Conservation (phyloP, 495 filamentous ascomycete genomes). For the Penicillium maclennaniae region DNA sequence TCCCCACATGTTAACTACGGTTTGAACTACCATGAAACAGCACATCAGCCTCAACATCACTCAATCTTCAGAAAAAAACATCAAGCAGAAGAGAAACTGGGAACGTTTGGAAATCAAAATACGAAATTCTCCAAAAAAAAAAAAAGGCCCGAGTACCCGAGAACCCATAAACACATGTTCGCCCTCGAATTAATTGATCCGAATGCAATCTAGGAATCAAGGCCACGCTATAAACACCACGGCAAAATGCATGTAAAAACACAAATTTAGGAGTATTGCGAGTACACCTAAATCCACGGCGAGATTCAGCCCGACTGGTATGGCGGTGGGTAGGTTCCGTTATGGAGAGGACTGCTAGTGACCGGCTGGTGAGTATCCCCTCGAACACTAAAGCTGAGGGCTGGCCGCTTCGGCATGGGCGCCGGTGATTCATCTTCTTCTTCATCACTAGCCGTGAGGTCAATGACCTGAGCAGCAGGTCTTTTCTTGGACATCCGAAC, state of each 20-base stretch:
- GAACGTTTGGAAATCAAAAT: background rate
- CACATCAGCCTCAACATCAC: background rate
- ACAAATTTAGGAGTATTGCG: background rate
- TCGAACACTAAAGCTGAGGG: constrained; percentile 19
- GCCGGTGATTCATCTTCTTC: constrained; percentile 63
- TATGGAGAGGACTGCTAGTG: constrained; percentile 21
- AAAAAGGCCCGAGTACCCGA: background rate
- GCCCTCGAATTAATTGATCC: background rate
- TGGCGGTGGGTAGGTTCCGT: constrained; percentile 18
- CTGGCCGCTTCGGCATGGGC: constrained; percentile 52
- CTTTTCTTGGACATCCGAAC: constrained; percentile 56
- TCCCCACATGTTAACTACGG: background rate
- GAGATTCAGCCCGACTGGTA: constrained; percentile 9
- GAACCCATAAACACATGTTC: background rate
- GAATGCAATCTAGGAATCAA: background rate
- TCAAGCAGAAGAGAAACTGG: background rate
- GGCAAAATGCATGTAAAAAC: constrained; percentile 14
- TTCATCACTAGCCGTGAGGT: constrained; percentile 72
- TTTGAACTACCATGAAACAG: background rate
- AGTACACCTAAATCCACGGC: background rate
- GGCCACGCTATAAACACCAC: constrained; percentile 22
- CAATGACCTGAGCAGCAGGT: constrained; percentile 62
- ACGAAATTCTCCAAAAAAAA: background rate
- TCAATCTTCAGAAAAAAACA: background rate
- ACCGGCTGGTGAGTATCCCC: constrained; percentile 22